Base-by-base conservation (phyloP, 306 rosid genomes). In the Albizia julibrissin region DNA sequence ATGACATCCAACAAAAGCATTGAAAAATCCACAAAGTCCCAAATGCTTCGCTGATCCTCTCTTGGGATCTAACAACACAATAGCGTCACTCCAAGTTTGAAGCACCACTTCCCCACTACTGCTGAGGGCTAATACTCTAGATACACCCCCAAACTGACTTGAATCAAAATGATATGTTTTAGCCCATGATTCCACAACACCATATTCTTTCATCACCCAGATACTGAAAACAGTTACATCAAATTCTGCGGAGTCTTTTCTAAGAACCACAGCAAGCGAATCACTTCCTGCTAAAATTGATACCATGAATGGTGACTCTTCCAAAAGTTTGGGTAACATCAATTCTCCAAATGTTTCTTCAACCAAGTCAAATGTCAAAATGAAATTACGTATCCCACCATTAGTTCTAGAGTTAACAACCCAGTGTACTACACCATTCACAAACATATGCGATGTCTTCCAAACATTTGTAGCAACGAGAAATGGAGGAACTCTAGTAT, bases 341-440 rank as follows among this genome's bases (percentile, higher is more conserved):
- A 74, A 15, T 56, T 74, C 78, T 4, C 67, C 21, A 39, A 74
- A 74, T 9, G 39, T 33, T 29, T 52, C 78, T 2, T 52, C 78
- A 6, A 19, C 49, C 78, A 74, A 7, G 56, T 50, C 43, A 52
- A 74, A 49, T 27, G 64, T 34, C 44, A 74, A 49, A 43, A 74
- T 33, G n/a, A 19, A 74, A 49, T 21, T 52, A 24, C 8, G 37
- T 12, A 26, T 6, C 26, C 42, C 15, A 74, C 6, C 33, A 29
- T 18, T 10, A 16, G 15, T 52, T 34, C 14, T 29, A 29, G 67
- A 15, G 18, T 9, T 31, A 9, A 56, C 66, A 49, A 24, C 65
- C 78, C 27, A 74, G 22, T 74, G 66, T 21, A 33, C 16, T 49
- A 56, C 78, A 69, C 46, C 21, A 74, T 74, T 74, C 19, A 29